Conservation (phyloP, 164 flowering plant species). For the Nymphaea thermarum region DNA sequence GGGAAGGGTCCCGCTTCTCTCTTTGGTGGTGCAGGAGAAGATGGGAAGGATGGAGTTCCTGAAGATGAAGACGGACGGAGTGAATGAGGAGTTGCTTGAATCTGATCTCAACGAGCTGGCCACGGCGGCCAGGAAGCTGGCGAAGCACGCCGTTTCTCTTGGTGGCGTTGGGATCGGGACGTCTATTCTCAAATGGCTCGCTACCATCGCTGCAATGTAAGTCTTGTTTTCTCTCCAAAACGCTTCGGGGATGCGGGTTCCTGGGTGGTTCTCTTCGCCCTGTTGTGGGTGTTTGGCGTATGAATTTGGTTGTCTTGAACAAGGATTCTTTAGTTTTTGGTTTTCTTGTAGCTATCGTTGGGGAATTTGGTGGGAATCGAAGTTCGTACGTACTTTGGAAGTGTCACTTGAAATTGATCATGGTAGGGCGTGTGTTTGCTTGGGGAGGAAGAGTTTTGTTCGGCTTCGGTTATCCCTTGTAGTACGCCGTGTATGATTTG, state of each 20-base stretch:
- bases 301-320: not conserved
- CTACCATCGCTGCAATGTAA: constrained; percentile 80
- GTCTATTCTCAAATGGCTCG: constrained; percentile 67
- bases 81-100: constrained; percentile 17
- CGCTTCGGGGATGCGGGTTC: not conserved
- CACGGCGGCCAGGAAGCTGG: constrained; percentile 50
- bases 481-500: no score
- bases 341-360: not conserved
- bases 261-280: not conserved
- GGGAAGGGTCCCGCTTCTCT: not conserved
- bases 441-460: no score
- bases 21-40: not conserved
- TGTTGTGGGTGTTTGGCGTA: not conserved
- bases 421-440: no score
- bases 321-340: not conserved
- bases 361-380: not conserved
- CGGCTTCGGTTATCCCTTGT: no score
- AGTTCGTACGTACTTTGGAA: no score
- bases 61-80: constrained; percentile 48
- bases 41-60: constrained; percentile 32
- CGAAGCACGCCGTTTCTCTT: constrained; percentile 44
- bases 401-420: no score
- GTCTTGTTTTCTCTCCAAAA: constrained; percentile 5
- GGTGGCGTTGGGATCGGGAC: constrained; percentile 55
- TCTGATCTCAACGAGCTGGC: constrained; percentile 47